A percentile compares a stretch with the other conserved stretches of the same genome.
phyloP scores from a whole-genome alignment of 2,329 filamentous ascomycete species.

The Aciculosporium take region DNA sequence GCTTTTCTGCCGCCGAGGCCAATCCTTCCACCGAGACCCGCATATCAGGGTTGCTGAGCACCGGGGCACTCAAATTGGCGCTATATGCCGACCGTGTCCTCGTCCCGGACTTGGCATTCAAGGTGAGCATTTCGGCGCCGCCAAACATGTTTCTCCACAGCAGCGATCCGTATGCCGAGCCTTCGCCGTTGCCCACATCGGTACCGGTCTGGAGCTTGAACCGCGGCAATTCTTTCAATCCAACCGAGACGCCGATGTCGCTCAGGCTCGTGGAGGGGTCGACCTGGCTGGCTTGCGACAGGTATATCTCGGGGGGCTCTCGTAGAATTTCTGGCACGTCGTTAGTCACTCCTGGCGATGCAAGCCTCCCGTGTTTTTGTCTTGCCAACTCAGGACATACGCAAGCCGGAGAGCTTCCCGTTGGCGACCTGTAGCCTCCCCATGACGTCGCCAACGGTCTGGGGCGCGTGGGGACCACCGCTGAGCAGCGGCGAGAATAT shows the following conservation, averaged over 20 bases:
- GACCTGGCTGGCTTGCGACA: conserved; percentile 59
- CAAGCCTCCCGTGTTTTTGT: too few relatives aligned
- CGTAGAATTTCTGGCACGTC: conserved; percentile 63
- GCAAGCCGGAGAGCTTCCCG: conserved; percentile 65
- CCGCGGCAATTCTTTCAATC: conserved; percentile 66
- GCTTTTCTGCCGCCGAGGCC: conserved; percentile 73
- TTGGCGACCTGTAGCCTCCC: conserved; percentile 55
- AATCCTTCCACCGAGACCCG: conserved; percentile 67
- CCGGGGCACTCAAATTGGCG: conserved; percentile 66
- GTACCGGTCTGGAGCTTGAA: conserved; percentile 89
- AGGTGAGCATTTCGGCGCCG: conserved; percentile 75
- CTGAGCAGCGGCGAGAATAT: conserved; percentile 67
- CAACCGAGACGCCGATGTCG: conserved; percentile 72
- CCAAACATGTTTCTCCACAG: conserved; percentile 87
- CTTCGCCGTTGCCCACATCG: conserved; percentile 85
- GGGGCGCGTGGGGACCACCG: conserved; percentile 49
- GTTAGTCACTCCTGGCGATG: conserved; percentile 15
- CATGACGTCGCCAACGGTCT: conserved; percentile 69
- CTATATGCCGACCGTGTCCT: conserved; percentile 86
- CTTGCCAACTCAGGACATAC: conserved; percentile 31
- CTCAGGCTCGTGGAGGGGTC: conserved; percentile 57
- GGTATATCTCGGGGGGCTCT: conserved; percentile 64
- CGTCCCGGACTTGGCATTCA: conserved; percentile 80
- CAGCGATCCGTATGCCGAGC: conserved; percentile 79
- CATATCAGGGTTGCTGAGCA: conserved; percentile 72